Evolutionary conservation across 345 rosid species (phyloP).

Genomic region (Syzygium jambos): DNA sequence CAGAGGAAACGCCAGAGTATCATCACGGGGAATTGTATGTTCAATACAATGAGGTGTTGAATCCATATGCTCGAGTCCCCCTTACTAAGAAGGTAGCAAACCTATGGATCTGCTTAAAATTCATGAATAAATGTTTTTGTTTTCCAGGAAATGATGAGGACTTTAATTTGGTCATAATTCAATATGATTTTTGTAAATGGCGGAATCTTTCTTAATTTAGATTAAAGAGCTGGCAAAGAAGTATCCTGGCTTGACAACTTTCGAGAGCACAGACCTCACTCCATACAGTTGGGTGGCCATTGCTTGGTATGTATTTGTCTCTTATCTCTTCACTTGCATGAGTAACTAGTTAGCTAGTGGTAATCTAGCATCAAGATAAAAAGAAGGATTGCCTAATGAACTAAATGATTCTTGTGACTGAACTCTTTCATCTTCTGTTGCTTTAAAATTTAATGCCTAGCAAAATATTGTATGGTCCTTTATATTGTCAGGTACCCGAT

Average conservation of each 20-base stretch:
- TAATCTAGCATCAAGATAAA: background rate
- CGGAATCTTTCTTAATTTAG: slow-evolving; percentile 16
- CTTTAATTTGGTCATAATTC: background rate
- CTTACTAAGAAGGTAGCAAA: background rate
- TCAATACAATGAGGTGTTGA: background rate
- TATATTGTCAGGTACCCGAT: background rate
- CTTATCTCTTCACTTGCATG: background rate
- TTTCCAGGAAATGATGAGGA: background rate
- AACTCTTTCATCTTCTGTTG: background rate
- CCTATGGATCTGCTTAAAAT: background rate
- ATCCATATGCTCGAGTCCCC: background rate
- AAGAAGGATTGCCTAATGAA: background rate
- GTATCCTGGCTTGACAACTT: slow-evolving; percentile 65
- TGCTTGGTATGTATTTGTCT: slow-evolving; percentile 54
- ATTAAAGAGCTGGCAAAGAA: slow-evolving; percentile 62
- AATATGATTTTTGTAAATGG: background rate
- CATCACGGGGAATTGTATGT: background rate
- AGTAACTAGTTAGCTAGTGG: background rate
- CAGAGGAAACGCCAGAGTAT: background rate
- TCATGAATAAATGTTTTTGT: background rate
- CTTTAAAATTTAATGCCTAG: background rate
- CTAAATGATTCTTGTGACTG: background rate
- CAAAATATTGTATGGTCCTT: background rate
- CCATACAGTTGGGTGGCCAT: slow-evolving; percentile 92
- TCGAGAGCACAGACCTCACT: slow-evolving; percentile 70